These are phyloP conservation scores for Penicillium sp. DNA, from an alignment of 2,329 filamentous ascomycete genomes.

Conservation along the genomic window DNA sequence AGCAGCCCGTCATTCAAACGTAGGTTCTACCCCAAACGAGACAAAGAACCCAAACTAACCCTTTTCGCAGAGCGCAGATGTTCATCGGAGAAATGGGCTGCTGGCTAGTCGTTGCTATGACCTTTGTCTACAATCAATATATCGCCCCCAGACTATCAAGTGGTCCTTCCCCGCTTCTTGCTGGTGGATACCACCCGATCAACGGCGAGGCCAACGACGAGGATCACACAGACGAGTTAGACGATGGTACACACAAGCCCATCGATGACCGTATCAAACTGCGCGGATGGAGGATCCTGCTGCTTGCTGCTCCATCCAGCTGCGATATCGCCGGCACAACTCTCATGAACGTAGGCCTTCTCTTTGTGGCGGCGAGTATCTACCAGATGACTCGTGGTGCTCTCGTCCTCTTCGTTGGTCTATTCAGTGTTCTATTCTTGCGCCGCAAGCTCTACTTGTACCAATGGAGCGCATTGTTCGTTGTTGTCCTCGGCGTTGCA, in stretches of 20 bases:
- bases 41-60: background rate
- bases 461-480: constrained; percentile 86
- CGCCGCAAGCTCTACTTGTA: constrained; percentile 77
- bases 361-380: constrained; percentile 93
- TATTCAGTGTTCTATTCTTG: constrained; percentile 92
- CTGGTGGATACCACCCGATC: constrained; percentile 68
- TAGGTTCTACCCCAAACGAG: constrained; percentile 33
- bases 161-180: constrained; percentile 43
- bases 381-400: constrained; percentile 99
- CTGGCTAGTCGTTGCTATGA: constrained; percentile 82
- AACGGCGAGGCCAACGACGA: constrained; percentile 52
- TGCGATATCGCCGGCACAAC: constrained; percentile 96
- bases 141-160: constrained; percentile 42
- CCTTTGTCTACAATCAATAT: constrained; percentile 66
- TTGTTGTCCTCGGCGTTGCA: constrained; percentile 85
- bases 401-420: constrained; percentile 89
- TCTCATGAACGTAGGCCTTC: constrained; percentile 91
- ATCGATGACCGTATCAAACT: constrained; percentile 61
- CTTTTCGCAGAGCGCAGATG: constrained; percentile 70
- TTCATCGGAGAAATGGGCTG: constrained; percentile 95
- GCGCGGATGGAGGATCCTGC: constrained; percentile 67
- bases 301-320: constrained; percentile 83
- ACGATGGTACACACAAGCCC: constrained; percentile 52
- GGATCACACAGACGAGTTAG: constrained; percentile 43
- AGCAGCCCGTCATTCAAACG: constrained; percentile 95